These are phyloP conservation scores for Ascoidea asiatica DNA, from an alignment of 805 yeast species.

Conservation along the genomic window DNA sequence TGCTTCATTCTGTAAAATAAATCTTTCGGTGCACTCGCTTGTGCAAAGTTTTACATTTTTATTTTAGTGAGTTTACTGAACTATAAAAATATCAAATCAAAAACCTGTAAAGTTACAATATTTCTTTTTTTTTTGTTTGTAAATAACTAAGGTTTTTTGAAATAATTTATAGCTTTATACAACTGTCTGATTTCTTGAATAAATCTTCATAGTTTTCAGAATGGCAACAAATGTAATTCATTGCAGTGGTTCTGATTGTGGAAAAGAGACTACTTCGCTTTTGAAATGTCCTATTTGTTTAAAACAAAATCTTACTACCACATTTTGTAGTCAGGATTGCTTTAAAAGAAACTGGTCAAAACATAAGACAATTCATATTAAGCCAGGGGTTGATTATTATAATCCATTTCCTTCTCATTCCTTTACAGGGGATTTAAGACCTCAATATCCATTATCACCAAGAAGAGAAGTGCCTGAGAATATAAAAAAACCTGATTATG, in stretches of 20 bases:
- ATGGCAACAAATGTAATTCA: too few species aligned
- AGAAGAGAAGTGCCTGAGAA: slow-evolving; percentile 58
- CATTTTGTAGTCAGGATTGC: slow-evolving; percentile 77
- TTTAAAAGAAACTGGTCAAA: slow-evolving; percentile 57
- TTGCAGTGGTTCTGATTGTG: slow-evolving; percentile 79
- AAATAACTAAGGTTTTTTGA: too few species aligned
- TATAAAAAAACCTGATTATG: slow-evolving; percentile 74
- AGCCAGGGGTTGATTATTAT: slow-evolving; percentile 47
- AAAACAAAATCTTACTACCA: slow-evolving; percentile 46
- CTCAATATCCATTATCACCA: slow-evolving; percentile 71
- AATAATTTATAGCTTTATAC: too few species aligned
- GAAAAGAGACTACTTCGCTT: slow-evolving; percentile 59
- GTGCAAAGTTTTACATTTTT: too few species aligned
- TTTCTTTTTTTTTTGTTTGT: too few species aligned
- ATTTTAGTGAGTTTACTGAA: too few species aligned
- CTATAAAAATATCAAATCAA: too few species aligned
- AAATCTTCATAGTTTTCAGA: too few species aligned
- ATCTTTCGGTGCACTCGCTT: too few species aligned
- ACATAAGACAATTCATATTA: slow-evolving; percentile 67
- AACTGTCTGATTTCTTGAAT: too few species aligned
- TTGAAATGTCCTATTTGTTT: slow-evolving; percentile 89
- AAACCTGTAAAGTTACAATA: too few species aligned
- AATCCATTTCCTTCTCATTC: slow-evolving; percentile 78
- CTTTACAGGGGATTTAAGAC: slow-evolving; percentile 64
- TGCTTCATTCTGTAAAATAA: too few species aligned